Percentiles rank a stretch among this genome's conserved stretches.
These are phyloP conservation scores for Agaricus bisporus DNA, from an alignment of 768 basidiomycete species.

Conservation along the genomic window DNA sequence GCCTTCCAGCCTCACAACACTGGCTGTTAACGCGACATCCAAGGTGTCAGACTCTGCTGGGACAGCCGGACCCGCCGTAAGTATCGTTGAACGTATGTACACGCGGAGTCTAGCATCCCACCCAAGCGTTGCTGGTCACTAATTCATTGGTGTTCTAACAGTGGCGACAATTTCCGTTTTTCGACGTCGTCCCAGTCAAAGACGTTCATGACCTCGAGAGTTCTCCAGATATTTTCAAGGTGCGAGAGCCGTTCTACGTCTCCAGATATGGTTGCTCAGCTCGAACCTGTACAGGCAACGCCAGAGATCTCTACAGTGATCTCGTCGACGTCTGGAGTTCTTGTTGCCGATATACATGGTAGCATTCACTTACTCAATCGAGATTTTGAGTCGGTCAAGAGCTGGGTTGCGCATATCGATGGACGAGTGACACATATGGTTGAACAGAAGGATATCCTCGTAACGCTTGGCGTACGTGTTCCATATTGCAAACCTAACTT, in stretches of 20 bases:
- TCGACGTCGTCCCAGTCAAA: slow-evolving; percentile 70
- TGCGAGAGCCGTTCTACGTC: slow-evolving; percentile 17
- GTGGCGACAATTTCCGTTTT: slow-evolving; percentile 92
- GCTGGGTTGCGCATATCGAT: slow-evolving; percentile 76
- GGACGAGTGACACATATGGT: slow-evolving; percentile 86
- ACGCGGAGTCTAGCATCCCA: not conserved
- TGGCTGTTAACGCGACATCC: slow-evolving; percentile 19
- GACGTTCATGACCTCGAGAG: slow-evolving; percentile 72
- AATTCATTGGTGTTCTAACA: slow-evolving; percentile 20
- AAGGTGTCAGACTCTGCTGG: slow-evolving; percentile 18
- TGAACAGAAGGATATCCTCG: slow-evolving; percentile 71
- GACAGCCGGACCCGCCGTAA: slow-evolving; percentile 27
- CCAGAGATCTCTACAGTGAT: slow-evolving; percentile 69
- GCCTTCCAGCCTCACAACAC: slow-evolving; percentile 23
- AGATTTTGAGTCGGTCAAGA: slow-evolving; percentile 62
- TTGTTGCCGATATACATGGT: slow-evolving; percentile 85
- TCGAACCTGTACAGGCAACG: slow-evolving; percentile 34
- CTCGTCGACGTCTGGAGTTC: slow-evolving; percentile 56
- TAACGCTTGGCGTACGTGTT: slow-evolving; percentile 81
- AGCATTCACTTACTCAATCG: slow-evolving; percentile 71
- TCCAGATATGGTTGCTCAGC: not conserved
- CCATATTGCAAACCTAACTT: not conserved
- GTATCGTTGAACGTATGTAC: slow-evolving; percentile 12
- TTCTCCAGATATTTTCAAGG: slow-evolving; percentile 76
- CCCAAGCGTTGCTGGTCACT: not conserved